Base-by-base conservation (phyloP, 1,139 yeast species). In the Pichia sp. region DNA sequence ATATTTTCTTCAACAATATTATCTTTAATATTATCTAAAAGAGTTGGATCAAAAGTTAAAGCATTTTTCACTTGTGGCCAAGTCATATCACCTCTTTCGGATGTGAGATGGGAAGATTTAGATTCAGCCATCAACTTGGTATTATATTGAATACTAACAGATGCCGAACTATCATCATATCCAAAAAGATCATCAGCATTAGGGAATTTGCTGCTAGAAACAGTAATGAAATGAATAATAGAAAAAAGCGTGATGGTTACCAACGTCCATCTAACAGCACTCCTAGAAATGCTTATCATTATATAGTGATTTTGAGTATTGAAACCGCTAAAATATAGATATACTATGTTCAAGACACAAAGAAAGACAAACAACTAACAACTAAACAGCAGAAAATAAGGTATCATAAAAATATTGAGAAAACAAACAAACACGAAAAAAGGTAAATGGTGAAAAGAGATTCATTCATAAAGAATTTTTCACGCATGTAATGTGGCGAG, bases 1-100 rank as follows among this genome's bases (percentile, higher is more conserved):
- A 60, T 59, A 40, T 55, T 59, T 38, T 58, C 58, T 30, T 49
- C 60, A 26, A 56, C 60, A 12, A 60, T 49, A 30, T 58, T 56
- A 16, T 54, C 61, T 27, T 51, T 51, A 11, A 60, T 52, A 29
- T 50, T 54, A 37, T 51, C 51, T 27, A 51, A 47, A 11, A 45
- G 40, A 4, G 41, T 40, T 23, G 45, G 40, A 37, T 57, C 59
- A 40, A 54, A 59, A 12, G 54, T 55, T 26, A 59, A 40, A 6
- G 56, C 57, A 27, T 51, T 40, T 41, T 52, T 16, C n/a, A 59
- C 51, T 46, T 59, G 56, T 4, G 51, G 54, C 46, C 55, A 50
- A 3, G 58, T 50, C 42, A 59, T 48, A 22, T 30, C 16, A 16
- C 30, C 42, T 4, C 9, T 24, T 4, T 22, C 30, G 6, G 46